Evolutionary conservation across 2,329 filamentous ascomycete species (phyloP).

Genomic region (Phoma herbarum): DNA sequence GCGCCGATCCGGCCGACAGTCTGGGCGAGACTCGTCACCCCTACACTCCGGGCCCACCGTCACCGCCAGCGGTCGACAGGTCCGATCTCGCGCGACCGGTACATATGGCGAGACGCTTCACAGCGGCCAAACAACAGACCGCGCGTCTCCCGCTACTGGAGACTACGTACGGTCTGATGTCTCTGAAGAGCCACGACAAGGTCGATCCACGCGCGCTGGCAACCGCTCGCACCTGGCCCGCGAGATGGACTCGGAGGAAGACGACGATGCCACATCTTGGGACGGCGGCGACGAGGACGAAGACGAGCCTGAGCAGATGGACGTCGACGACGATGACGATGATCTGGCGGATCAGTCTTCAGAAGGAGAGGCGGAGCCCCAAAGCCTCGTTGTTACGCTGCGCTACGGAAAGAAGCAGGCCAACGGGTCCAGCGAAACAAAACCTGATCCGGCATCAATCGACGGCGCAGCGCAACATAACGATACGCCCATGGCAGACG

Average conservation of each 20-base stretch:
- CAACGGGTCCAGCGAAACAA: background rate
- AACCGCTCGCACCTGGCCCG: constrained; percentile 35
- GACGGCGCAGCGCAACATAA: background rate
- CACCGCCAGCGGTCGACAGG: constrained; percentile 88
- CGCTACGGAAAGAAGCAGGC: constrained; percentile 36
- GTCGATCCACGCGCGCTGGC: constrained; percentile 54
- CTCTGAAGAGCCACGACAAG: constrained; percentile 58
- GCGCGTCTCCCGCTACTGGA: constrained; percentile 54
- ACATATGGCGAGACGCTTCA: constrained; percentile 70
- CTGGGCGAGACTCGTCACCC: constrained; percentile 74
- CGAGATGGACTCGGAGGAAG: constrained; percentile 68
- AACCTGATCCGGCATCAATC: background rate
- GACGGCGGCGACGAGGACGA: constrained; percentile 74
- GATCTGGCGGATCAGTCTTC: constrained; percentile 51
- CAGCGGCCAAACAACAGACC: constrained; percentile 59
- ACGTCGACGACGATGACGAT: constrained; percentile 66
- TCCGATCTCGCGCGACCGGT: constrained; percentile 69
- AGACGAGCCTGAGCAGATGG: constrained; percentile 66
- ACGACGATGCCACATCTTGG: constrained; percentile 70
- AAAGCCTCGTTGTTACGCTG: constrained; percentile 79
- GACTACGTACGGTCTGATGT: constrained; percentile 56
- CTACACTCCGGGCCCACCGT: constrained; percentile 71
- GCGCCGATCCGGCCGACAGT: constrained; percentile 71
- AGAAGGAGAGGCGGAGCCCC: constrained; percentile 40
- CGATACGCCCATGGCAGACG: constrained; percentile 2